Evolutionary conservation across 371 early-diverging fungal species (phyloP).

Genomic region (Coemansia sp.): DNA sequence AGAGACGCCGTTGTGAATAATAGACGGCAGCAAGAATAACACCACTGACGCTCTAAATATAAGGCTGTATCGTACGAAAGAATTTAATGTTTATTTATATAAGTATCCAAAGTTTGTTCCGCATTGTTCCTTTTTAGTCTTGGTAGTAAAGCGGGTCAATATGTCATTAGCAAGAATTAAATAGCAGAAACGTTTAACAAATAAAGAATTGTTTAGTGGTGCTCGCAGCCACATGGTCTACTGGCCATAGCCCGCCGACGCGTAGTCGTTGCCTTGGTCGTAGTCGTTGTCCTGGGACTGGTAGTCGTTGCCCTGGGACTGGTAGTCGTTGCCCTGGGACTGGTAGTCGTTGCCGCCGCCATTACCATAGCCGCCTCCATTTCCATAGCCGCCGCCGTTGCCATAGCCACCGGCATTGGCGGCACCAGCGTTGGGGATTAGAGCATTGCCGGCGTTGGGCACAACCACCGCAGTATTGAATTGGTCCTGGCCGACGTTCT

Average conservation of each 20-base stretch:
- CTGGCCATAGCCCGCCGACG: neutral
- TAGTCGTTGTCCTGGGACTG: neutral
- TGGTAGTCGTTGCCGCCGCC: neutral
- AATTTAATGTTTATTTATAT: too few relatives aligned
- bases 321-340: neutral
- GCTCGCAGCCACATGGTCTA: neutral
- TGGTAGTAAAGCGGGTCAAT: too few relatives aligned
- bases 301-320: neutral
- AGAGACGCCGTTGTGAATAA: too few relatives aligned
- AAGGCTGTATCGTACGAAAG: too few relatives aligned
- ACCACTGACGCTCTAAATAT: too few relatives aligned
- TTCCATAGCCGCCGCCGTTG: neutral
- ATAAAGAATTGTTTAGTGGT: neutral
- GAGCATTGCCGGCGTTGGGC: constrained; percentile 8
- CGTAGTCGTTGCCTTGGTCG: neutral
- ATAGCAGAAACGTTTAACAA: neutral
- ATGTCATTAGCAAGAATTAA: neutral
- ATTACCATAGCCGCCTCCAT: neutral
- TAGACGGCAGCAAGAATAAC: too few relatives aligned
- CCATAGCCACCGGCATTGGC: constrained; percentile 3
- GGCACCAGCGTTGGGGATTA: constrained; percentile 1
- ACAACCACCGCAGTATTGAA: constrained; percentile 13
- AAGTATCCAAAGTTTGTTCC: too few relatives aligned
- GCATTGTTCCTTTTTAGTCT: too few relatives aligned
- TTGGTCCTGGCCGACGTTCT: constrained; percentile 35